Base-by-base conservation (phyloP, 1,284 basidiomycete species). In the Anthracocystis panici-leucophaei region DNA sequence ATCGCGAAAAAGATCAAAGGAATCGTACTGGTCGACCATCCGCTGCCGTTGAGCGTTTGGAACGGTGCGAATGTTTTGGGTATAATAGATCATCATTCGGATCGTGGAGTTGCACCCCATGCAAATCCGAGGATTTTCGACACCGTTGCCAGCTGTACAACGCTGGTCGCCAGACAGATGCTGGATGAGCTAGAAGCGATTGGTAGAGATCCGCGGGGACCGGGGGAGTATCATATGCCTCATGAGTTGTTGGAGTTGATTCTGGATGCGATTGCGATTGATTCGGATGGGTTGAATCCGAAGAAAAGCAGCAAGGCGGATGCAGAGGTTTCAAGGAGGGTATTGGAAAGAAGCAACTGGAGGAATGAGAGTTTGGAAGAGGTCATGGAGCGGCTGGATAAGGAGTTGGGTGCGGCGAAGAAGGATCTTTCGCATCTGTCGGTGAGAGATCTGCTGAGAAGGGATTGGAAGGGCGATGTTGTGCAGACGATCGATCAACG, bases 381-480 rank as follows among this genome's bases (percentile, higher is more conserved):
- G 12, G 74, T 79, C 8, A 85, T 86, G 82, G 68, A 75, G 20
- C 45, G 64, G 0, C 64, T 86, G 1, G 78, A 80, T 57, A 54
- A 73, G 18, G 78, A 84, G 27, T 61, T 86, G 33, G 68, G 67
- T 20, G 64, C 63, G 21, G 82, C 85, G 25, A 79, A 84, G 52
- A 78, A 77, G n/a, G 77, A 79, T n/a, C 70, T 86, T 5, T 77
- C 77, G 10, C 71, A 61, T 14, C 75, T 86, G 14, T 77, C 77
- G 42, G 52, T 86, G 6, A 64, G 85, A 7, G 80, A 79, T 54
- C 63, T 86, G 48, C 62, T 86, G 5, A 76, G 85, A 10, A 64
- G 85, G 6, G 85, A 86, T 61, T 86, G 84, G 84, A 86, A 86
- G 62, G 84, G 83, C 1, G 83, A 84, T 50, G 73, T 78, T 55